These are phyloP conservation scores for Phoenix roebelenii DNA, from an alignment of 176 grass and related monocot genomes.

Conservation along the genomic window DNA sequence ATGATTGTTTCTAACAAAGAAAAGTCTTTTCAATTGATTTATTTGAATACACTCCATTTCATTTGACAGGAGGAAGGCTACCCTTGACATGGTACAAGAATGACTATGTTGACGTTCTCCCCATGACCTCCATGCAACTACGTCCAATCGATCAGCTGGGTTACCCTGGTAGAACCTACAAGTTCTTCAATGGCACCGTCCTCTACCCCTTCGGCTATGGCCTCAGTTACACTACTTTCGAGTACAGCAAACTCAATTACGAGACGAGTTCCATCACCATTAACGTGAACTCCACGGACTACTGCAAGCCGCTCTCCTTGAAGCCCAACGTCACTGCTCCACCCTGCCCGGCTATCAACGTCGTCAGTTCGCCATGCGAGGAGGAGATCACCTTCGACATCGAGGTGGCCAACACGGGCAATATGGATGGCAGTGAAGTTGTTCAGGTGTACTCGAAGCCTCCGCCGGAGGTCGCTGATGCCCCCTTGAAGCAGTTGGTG, in stretches of 20 bases:
- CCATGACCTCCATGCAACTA: slow-evolving; percentile 5
- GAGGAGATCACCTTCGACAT: slow-evolving; percentile 17
- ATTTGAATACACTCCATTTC: too few species aligned
- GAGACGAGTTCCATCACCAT: neutral
- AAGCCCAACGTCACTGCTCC: neutral
- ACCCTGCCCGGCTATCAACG: slow-evolving; percentile 5
- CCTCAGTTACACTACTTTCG: slow-evolving; percentile 3
- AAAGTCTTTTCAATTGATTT: too few species aligned
- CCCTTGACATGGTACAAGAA: slow-evolving; percentile 7
- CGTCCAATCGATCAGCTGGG: neutral
- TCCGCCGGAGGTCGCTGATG: slow-evolving; percentile 22
- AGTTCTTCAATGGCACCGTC: slow-evolving; percentile 26
- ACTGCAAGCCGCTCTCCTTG: slow-evolving; percentile 4
- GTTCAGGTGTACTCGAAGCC: slow-evolving; percentile 30
- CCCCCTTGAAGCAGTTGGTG: slow-evolving; percentile 36
- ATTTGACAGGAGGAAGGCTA: slow-evolving; percentile 5
- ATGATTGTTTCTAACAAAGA: too few species aligned
- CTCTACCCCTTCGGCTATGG: slow-evolving; percentile 39
- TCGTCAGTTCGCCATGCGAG: neutral
- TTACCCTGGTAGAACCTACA: slow-evolving; percentile 35
- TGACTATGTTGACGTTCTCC: neutral
- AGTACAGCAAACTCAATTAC: slow-evolving; percentile 2
- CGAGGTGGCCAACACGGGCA: slow-evolving; percentile 22
- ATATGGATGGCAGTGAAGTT: slow-evolving; percentile 8
- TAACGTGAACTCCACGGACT: slow-evolving; percentile 22